phyloP scores from a whole-genome alignment of 2,329 filamentous ascomycete species.

The Ophiocordyceps robertsii region DNA sequence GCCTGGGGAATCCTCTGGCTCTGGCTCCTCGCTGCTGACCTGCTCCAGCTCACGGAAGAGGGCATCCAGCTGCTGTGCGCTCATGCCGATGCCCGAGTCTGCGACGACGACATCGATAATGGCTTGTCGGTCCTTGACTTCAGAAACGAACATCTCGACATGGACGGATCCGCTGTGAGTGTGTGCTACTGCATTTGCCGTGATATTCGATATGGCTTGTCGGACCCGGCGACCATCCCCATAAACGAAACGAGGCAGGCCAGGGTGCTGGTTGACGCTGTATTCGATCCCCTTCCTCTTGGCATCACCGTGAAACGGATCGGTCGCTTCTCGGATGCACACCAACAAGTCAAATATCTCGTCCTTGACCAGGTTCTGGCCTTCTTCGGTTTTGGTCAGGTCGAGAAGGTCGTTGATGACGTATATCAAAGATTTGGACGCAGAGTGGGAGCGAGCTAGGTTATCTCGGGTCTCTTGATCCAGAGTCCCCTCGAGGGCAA shows the following conservation, averaged over 20 bases:
- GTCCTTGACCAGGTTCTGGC: slow-evolving; percentile 63
- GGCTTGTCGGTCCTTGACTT: slow-evolving; percentile 37
- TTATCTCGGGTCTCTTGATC: slow-evolving; percentile 79
- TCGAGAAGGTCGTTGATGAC: slow-evolving; percentile 89
- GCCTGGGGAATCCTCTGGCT: slow-evolving; percentile 9
- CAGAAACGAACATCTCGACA: slow-evolving; percentile 54
- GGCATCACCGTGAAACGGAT: slow-evolving; percentile 61
- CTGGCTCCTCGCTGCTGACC: slow-evolving; percentile 32
- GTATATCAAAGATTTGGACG: slow-evolving; percentile 84
- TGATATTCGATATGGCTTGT: slow-evolving; percentile 71
- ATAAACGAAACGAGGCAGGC: slow-evolving; percentile 56
- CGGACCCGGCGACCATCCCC: slow-evolving; percentile 72
- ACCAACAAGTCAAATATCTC: slow-evolving; percentile 61
- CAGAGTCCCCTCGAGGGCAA: slow-evolving; percentile 68
- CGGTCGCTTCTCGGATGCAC: slow-evolving; percentile 65
- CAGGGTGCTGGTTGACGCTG: slow-evolving; percentile 51
- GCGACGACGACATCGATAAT: slow-evolving; percentile 62
- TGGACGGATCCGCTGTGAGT: slow-evolving; percentile 54
- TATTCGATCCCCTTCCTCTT: slow-evolving; percentile 63
- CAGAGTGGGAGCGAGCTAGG: slow-evolving; percentile 71
- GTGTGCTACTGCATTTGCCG: slow-evolving; percentile 73
- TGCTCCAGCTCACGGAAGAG: slow-evolving; percentile 47
- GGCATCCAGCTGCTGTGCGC: slow-evolving; percentile 40
- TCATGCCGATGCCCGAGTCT: slow-evolving; percentile 68
- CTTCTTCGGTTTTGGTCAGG: slow-evolving; percentile 77